Evolutionary conservation across 345 rosid species (phyloP).

Genomic region (Lepidium sativum): DNA sequence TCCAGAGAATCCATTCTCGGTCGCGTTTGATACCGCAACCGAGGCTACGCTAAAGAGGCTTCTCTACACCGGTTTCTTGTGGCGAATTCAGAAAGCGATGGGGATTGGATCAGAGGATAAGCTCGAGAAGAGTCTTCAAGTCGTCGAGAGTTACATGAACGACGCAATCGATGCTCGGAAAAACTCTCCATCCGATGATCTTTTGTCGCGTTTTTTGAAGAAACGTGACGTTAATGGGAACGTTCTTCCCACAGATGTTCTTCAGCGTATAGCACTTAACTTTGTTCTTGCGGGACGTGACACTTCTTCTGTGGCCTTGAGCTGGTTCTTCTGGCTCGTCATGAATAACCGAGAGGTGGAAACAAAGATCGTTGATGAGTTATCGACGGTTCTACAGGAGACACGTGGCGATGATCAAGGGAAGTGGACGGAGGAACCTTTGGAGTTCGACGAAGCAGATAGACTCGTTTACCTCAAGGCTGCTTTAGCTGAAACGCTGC

Average conservation of each 20-base stretch:
- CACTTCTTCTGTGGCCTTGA: slow-evolving; percentile 85
- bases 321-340: slow-evolving; percentile 95
- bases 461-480: slow-evolving; percentile 70
- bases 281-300: slow-evolving; percentile 91
- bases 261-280: slow-evolving; percentile 77
- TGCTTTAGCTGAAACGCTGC: slow-evolving; percentile 81
- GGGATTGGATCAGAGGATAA: slow-evolving; percentile 54
- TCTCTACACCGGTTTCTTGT: slow-evolving; percentile 65
- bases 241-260: slow-evolving; percentile 43
- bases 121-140: slow-evolving; percentile 41
- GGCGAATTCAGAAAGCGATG: slow-evolving; percentile 56
- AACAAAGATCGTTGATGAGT: slow-evolving; percentile 52
- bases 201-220: slow-evolving; percentile 74
- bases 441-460: slow-evolving; percentile 83
- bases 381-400: slow-evolving; percentile 45
- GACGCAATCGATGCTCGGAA: slow-evolving; percentile 59
- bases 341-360: slow-evolving; percentile 62
- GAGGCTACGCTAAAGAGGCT: slow-evolving; percentile 78
- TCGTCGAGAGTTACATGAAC: slow-evolving; percentile 66
- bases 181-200: slow-evolving; percentile 72
- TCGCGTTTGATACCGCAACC: slow-evolving; percentile 75
- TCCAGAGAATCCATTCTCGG: slow-evolving; percentile 64
- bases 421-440: slow-evolving; percentile 66
- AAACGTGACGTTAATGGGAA: slow-evolving; percentile 65
- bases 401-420: slow-evolving; percentile 51